Percentiles rank a stretch among this genome's conserved stretches.
Conservation (phyloP, 768 basidiomycete species). For the Boletus sp. region DNA sequence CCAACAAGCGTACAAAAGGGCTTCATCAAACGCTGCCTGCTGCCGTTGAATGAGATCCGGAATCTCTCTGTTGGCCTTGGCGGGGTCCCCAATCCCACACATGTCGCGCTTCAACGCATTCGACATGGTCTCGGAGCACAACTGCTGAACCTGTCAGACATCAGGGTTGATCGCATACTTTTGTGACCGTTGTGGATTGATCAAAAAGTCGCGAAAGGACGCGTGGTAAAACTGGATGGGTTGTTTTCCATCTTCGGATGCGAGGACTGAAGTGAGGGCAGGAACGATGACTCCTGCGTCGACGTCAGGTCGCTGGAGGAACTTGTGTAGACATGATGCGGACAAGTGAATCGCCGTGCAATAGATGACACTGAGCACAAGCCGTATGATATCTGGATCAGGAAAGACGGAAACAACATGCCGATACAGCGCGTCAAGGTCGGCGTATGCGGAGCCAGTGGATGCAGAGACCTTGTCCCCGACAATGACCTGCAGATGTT, state of each 20-base stretch:
- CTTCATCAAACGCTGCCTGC: slow-evolving; percentile 9
- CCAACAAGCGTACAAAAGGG: slow-evolving; percentile 17
- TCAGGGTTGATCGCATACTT: slow-evolving; percentile 13
- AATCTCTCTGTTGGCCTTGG: slow-evolving; percentile 16
- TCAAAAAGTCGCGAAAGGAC: slow-evolving; percentile 21
- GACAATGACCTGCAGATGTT: slow-evolving; percentile 13
- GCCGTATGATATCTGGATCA: slow-evolving; percentile 12
- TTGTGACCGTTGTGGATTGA: slow-evolving; percentile 14
- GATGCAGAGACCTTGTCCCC: slow-evolving; percentile 3
- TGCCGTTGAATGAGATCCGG: slow-evolving; percentile 18
- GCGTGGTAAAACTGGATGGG: slow-evolving; percentile 22
- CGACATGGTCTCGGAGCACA: slow-evolving; percentile 18
- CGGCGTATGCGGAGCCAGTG: slow-evolving; percentile 12
- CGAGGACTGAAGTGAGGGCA: slow-evolving; percentile 15
- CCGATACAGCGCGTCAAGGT: slow-evolving; percentile 19
- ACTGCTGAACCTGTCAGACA: slow-evolving; percentile 13
- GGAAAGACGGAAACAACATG: slow-evolving; percentile 21
- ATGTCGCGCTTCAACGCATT: slow-evolving; percentile 20
- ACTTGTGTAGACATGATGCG: slow-evolving; percentile 10
- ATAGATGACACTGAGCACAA: slow-evolving; percentile 18
- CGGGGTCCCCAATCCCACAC: slow-evolving; percentile 15
- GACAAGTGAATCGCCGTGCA: slow-evolving; percentile 13
- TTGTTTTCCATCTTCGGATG: slow-evolving; percentile 18
- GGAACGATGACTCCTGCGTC: slow-evolving; percentile 15
- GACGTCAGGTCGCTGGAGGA: slow-evolving; percentile 13